Base-by-base conservation (phyloP, 2,329 filamentous ascomycete genomes). In the Talaromyces sp. region DNA sequence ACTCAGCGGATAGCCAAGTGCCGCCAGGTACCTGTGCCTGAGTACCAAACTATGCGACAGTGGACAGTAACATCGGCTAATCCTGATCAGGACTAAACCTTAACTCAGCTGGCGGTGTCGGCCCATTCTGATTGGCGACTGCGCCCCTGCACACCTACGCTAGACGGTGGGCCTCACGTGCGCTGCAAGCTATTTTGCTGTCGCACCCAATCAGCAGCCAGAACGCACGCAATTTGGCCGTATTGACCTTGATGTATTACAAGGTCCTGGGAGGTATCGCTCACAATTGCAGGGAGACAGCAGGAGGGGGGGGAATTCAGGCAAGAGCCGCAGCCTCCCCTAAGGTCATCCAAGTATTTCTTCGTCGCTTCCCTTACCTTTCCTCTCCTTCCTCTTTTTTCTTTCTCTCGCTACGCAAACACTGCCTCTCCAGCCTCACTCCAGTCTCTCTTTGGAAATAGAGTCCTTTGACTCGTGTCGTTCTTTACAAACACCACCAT, bases 391-490 rank as follows among this genome's bases (percentile, higher is more conserved):
- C 22, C 9, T 57, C 31, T 62, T 24, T 45, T 27, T 27, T 16
- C 16, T 31, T 31, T 33, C 22, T 7, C 27, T 45, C 11, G 19
- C 52, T 57, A 35, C 48, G 35, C 48, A 45, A 19, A 24, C 54
- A 39, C 24, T 37, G 19, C 41, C 62, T 64, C 62, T 50, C 47
- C 54, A 39, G 43, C 56, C 62, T 64, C 62, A 64, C 62, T 43
- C 43, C 62, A 64, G 62, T 64, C 62, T 52, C 19, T 64, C 62
- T 59, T 59, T 64, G n/a, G 39, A 45, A 37, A 57, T 52, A 64
- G 56, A 59, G 52, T 59, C 62, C 54, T 56, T 64, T 52, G 62
- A 59, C 62, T 64, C 62, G 62, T 64, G 62, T 64, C 62, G 54
- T 59, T 64, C 62, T 64, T 64, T 64, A 64, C 54, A 59, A 50